These are phyloP conservation scores for Saccharomyces hybrid DNA, from an alignment of 1,139 yeast species.

Conservation along the genomic window DNA sequence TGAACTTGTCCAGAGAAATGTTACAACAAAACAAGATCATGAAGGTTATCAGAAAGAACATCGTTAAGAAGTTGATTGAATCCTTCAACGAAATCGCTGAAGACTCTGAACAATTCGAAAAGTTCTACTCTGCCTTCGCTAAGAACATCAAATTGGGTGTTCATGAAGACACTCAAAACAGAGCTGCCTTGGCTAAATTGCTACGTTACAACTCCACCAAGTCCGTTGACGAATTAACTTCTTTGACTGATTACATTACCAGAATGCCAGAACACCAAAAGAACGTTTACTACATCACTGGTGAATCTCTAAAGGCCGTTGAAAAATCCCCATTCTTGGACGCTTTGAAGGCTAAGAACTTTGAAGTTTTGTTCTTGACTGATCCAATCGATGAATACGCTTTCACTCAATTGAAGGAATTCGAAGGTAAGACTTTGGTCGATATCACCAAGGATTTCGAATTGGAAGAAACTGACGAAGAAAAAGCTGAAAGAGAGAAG, in stretches of 20 bases:
- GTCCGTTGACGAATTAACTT: slow-evolving; percentile 87
- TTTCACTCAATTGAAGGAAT: slow-evolving; percentile 98
- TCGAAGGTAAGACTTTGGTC: slow-evolving; percentile 97
- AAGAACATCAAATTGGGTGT: slow-evolving; percentile 98
- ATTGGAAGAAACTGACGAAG: slow-evolving; percentile 98
- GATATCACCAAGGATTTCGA: slow-evolving; percentile 99
- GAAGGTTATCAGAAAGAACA: slow-evolving; percentile 98
- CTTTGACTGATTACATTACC: slow-evolving; percentile 93
- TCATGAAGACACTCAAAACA: slow-evolving; percentile 98
- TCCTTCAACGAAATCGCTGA: slow-evolving; percentile 98
- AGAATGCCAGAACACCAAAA: slow-evolving; percentile 99
- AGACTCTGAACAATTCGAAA: slow-evolving; percentile 96
- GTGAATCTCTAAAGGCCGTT: slow-evolving; percentile 96
- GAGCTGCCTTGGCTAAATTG: slow-evolving; percentile 88
- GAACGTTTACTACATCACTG: slow-evolving; percentile 98
- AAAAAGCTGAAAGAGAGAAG: slow-evolving; percentile 86
- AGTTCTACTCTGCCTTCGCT: slow-evolving; percentile 95
- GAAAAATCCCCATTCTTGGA: slow-evolving; percentile 99
- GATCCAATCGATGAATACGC: slow-evolving; percentile 99
- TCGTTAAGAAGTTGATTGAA: slow-evolving; percentile 96
- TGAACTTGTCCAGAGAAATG: slow-evolving; percentile 99
- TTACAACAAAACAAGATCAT: slow-evolving; percentile 99
- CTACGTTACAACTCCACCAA: slow-evolving; percentile 96
- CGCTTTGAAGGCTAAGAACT: slow-evolving; percentile 96
- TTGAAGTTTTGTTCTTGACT: slow-evolving; percentile 94